Conservation (phyloP, 1,284 basidiomycete genomes). For the Psilocybe mexicana region DNA sequence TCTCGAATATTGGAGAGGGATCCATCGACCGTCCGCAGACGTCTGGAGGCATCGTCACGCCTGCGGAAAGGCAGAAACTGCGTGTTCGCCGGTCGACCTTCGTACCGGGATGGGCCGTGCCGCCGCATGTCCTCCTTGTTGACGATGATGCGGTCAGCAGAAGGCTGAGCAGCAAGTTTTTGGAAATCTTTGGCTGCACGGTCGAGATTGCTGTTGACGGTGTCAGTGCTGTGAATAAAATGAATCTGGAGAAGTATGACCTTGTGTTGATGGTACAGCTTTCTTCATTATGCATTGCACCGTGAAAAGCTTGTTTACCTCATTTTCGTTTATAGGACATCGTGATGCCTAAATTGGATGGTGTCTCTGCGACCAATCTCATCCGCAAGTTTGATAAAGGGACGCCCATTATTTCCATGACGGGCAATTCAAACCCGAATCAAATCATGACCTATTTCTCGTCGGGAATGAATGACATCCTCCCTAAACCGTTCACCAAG, state of each 20-base stretch:
- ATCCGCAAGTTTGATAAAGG: constrained; percentile 93
- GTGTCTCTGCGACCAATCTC: constrained; percentile 87
- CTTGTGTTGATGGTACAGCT: constrained; percentile 85
- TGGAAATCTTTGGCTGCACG: constrained; percentile 94
- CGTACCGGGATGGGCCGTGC: constrained; percentile 87
- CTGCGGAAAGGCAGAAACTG: constrained; percentile 39
- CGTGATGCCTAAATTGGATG: constrained; percentile 92
- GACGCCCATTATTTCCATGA: constrained; percentile 98
- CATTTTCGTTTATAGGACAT: constrained; percentile 65
- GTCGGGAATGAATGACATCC: constrained; percentile 93
- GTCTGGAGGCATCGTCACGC: background rate
- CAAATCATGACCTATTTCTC: constrained; percentile 91
- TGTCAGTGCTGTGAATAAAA: constrained; percentile 91
- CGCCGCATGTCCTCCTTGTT: constrained; percentile 88
- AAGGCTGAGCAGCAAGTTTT: constrained; percentile 87
- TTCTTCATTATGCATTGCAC: background rate
- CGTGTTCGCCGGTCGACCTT: constrained; percentile 75
- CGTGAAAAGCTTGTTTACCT: background rate
- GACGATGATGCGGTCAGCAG: constrained; percentile 95
- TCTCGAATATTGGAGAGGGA: constrained; percentile 11
- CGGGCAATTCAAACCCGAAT: constrained; percentile 87
- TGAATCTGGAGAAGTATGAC: constrained; percentile 95
- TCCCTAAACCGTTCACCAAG: constrained; percentile 96
- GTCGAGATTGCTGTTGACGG: constrained; percentile 95
- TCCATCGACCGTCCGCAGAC: constrained; percentile 4